A percentile compares a stretch with the other conserved stretches of the same genome.
phyloP scores from a whole-genome alignment of 164 flowering plant species.

The Malania oleifera region DNA sequence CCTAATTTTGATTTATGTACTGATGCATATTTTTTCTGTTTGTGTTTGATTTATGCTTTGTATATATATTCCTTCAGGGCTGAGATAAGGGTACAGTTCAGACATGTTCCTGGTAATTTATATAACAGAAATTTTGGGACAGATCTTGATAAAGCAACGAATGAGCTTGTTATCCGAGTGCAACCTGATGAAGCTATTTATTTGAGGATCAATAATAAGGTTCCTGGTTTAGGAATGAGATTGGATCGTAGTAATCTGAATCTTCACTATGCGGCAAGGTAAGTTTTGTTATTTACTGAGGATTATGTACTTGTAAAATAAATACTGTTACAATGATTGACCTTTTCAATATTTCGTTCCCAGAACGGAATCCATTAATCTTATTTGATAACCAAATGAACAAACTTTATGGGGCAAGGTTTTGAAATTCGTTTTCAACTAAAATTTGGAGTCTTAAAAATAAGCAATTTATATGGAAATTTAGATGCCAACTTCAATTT shows the following conservation, averaged over 20 bases:
- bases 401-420: too few species aligned
- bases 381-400: too few species aligned
- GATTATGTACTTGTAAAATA: too few species aligned
- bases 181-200: conserved; percentile 98
- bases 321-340: too few species aligned
- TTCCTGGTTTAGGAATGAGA: conserved; percentile 90
- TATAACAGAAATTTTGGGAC: conserved; percentile 70
- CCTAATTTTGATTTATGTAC: not conserved
- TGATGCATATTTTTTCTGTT: not conserved
- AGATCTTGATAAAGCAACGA: conserved; percentile 81
- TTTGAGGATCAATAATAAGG: conserved; percentile 91
- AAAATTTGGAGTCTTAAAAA: too few species aligned
- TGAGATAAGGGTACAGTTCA: conserved; percentile 91
- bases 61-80: conserved; percentile 52
- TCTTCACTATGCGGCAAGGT: conserved; percentile 91
- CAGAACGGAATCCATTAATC: too few species aligned
- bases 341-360: too few species aligned
- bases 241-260: conserved; percentile 84
- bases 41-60: too few species aligned
- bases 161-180: conserved; percentile 88
- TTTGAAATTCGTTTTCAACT: too few species aligned
- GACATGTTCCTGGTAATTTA: conserved; percentile 91
- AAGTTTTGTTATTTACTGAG: too few species aligned
- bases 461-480: too few species aligned
- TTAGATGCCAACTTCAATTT: too few species aligned